Base-by-base conservation (phyloP, 495 filamentous ascomycete genomes). In the Glarea lozoyensis region DNA sequence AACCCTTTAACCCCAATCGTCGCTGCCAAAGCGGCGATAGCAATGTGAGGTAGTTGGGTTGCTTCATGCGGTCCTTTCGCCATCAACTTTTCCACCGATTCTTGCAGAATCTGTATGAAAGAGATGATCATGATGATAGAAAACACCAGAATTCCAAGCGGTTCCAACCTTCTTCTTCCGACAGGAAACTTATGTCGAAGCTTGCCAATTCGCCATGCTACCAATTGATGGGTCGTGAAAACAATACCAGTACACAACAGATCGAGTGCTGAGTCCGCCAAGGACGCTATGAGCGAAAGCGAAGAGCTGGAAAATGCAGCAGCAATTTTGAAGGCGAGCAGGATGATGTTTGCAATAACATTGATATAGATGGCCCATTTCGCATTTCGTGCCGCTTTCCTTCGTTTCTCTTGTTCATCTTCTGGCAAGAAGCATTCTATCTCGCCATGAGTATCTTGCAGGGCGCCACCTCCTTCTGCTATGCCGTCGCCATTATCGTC, bases 281-380 rank as follows among this genome's bases (percentile, higher is more conserved):
- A 55, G 13, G 64, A 68, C 2, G 68, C 68, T 21, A 69, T 59
- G 21, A 72, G 58, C 2, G 66, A 69, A n/a, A 72, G 63, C 2
- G 68, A 70, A 18, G 54, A 57, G 9, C 67, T 67, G 25, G 50
- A 60, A 34, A 50, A 46, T 12, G 60, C 55, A 4, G 67, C 66
- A 16, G 63, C 33, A 16, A 57, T 43, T 50, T 71, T 72, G 19
- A 57, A 63, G 30, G 51, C 43, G 1, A 71, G 60, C 11, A 72
- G 54, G 11, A 67, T 37, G 33, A 71, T 59, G 45, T 72, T 72
- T 12, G 67, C 68, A 13, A 68, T 40, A 18, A 71, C 61, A 32
- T 72, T 72, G 43, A 67, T 57, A 49, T 74, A 71, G 49, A 76
- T 74, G 13, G 72, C 72, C 68, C 63, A 72, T 38, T 61, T 68